Evolutionary conservation across 768 basidiomycete genomes (phyloP).

Genomic region (Postia placenta): DNA sequence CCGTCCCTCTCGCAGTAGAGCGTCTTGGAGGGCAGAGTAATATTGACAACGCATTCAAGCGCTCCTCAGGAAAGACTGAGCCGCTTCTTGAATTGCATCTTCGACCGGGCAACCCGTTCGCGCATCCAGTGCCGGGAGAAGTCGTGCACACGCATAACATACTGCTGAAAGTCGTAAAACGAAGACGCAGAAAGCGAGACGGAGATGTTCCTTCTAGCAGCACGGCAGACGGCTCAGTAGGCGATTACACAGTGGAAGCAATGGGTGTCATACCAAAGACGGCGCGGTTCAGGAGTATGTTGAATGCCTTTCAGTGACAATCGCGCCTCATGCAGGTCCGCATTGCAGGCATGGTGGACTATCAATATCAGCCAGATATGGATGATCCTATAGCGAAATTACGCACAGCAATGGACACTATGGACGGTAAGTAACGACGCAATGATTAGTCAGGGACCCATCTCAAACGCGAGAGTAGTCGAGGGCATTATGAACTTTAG

Average conservation of each 20-base stretch:
- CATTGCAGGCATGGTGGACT: conserved; percentile 83
- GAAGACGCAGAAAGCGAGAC: conserved; percentile 42
- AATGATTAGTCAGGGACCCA: neutral
- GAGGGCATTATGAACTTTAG: conserved; percentile 64
- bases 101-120: conserved; percentile 66
- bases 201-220: conserved; percentile 16
- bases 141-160: conserved; percentile 73
- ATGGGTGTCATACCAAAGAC: conserved; percentile 78
- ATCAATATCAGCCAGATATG: conserved; percentile 75
- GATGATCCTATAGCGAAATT: conserved; percentile 67
- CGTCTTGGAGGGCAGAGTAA: conserved; percentile 64
- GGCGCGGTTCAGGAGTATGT: conserved; percentile 84
- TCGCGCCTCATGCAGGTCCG: neutral
- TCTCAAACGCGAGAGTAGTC: conserved; percentile 36
- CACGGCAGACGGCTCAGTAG: conserved; percentile 31
- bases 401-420: conserved; percentile 64
- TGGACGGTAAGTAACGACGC: conserved; percentile 68
- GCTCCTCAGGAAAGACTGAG: conserved; percentile 55
- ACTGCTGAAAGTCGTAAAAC: conserved; percentile 77
- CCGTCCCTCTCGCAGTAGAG: conserved; percentile 55
- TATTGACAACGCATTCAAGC: conserved; percentile 74
- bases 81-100: conserved; percentile 72
- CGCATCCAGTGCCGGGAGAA: conserved; percentile 82
- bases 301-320: neutral
- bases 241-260: conserved; percentile 71